These are phyloP conservation scores for Limonium bicolor DNA, from an alignment of 148 eudicot species.

Conservation along the genomic window DNA sequence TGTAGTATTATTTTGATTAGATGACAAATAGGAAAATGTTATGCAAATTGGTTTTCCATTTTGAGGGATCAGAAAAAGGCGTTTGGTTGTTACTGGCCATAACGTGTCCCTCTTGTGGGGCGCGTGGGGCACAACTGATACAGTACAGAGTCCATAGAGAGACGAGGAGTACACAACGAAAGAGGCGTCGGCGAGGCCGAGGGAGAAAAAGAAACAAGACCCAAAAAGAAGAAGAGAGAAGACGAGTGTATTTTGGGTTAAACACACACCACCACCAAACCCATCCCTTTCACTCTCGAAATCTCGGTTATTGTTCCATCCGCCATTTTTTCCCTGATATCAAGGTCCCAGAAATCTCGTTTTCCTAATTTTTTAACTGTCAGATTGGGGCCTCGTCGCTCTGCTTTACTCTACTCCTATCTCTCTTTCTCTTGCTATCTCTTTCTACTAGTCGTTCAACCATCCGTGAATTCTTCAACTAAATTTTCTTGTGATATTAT, in stretches of 20 bases:
- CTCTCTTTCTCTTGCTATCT: background rate
- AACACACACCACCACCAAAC: background rate
- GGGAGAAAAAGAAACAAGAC: background rate
- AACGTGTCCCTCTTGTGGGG: conserved; percentile 6
- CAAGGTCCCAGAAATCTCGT: conserved; percentile 11
- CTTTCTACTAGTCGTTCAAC: background rate
- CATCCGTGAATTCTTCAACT: background rate
- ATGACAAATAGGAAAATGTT: no score
- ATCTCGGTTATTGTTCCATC: conserved; percentile 35
- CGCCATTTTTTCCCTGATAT: conserved; percentile 21
- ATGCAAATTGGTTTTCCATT: no score
- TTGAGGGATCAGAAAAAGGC: background rate
- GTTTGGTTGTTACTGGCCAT: conserved; percentile 5
- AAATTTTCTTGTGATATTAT: no score
- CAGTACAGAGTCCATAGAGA: background rate
- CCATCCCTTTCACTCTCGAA: conserved; percentile 7
- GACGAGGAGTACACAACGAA: no score
- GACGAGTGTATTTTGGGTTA: background rate
- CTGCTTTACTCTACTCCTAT: background rate
- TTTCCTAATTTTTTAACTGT: background rate
- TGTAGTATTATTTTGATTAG: no score
- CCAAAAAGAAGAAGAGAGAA: background rate
- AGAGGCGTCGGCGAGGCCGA: no score
- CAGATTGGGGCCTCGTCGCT: conserved; percentile 4
- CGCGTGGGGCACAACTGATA: conserved; percentile 8